Percentiles rank a stretch among this genome's conserved stretches.
These are phyloP conservation scores for Catunica adiposa DNA, from an alignment of 2,329 filamentous ascomycete genomes.

Conservation along the genomic window DNA sequence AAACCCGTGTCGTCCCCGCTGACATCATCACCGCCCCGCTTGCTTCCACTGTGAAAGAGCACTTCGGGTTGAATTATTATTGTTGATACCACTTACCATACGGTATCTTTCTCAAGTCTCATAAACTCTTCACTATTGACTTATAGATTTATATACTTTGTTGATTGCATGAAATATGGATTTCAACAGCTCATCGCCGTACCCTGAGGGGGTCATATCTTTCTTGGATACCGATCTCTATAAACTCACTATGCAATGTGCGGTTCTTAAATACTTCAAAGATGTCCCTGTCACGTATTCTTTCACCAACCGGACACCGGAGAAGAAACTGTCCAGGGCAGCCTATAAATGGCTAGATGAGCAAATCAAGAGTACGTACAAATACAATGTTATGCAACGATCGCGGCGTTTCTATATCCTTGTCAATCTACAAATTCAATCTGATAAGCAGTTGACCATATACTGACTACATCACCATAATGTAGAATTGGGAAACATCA, in stretches of 20 bases:
- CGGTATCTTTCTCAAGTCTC: too few relatives aligned
- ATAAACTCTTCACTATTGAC: too few relatives aligned
- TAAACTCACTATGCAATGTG: constrained; percentile 98
- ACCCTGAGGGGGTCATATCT: constrained; percentile 62
- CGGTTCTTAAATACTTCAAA: constrained; percentile 81
- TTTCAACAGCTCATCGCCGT: constrained; percentile 49
- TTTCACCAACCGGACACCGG: constrained; percentile 87
- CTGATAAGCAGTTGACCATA: not conserved
- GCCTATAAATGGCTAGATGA: constrained; percentile 74
- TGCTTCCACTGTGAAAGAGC: too few relatives aligned
- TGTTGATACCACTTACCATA: too few relatives aligned
- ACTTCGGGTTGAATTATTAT: too few relatives aligned
- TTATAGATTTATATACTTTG: too few relatives aligned
- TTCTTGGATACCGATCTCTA: constrained; percentile 75
- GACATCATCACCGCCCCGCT: too few relatives aligned
- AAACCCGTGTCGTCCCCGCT: too few relatives aligned
- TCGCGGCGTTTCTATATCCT: not conserved
- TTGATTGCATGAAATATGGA: constrained; percentile 30
- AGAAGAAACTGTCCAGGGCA: constrained; percentile 73
- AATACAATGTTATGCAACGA: not conserved
- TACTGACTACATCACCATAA: not conserved
- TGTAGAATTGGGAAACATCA: constrained; percentile 65
- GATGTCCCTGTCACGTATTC: constrained; percentile 71
- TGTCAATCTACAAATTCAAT: not conserved
- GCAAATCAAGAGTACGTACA: constrained; percentile 59